Conservation (phyloP, 2,329 filamentous ascomycete genomes). For the Pseudophaeomoniella oleicola region DNA sequence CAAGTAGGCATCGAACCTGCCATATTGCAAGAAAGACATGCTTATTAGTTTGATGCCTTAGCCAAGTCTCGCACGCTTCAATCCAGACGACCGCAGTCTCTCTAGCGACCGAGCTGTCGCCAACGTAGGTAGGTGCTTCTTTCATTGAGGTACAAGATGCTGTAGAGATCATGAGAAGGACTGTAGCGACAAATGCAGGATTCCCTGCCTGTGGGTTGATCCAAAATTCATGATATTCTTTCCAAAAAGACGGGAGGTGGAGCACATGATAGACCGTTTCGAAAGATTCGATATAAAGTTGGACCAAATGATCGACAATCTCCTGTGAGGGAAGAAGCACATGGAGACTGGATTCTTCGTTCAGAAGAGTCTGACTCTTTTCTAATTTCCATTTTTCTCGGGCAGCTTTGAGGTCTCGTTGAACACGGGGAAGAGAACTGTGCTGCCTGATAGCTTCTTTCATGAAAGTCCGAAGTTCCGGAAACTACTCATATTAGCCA, state of each 20-base stretch:
- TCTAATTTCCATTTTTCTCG: conserved; percentile 3
- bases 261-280: conserved; percentile 18
- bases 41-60: conserved; percentile 30
- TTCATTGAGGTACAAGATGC: conserved; percentile 7
- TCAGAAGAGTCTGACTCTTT: conserved; percentile 1
- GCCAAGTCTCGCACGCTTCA: conserved; percentile 10
- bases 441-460: conserved; percentile 9
- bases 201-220: conserved; percentile 5
- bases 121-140: conserved; percentile 6
- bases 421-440: conserved; percentile 7
- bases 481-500: conserved; percentile 8
- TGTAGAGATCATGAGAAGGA: conserved; percentile 9
- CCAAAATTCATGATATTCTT: conserved; percentile 17
- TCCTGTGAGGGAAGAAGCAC: conserved; percentile 9
- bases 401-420: conserved; percentile 6
- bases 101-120: conserved; percentile 7
- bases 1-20: conserved; percentile 32
- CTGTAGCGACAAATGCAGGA: conserved; percentile 9
- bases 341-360: conserved; percentile 8
- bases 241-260: conserved; percentile 19
- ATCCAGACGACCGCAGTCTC: conserved; percentile 10
- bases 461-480: conserved; percentile 11
- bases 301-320: conserved; percentile 8
- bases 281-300: conserved; percentile 11
- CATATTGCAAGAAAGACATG: conserved; percentile 32